phyloP scores from a whole-genome alignment of 495 filamentous ascomycete species.

The Bathelium albidoporum region DNA sequence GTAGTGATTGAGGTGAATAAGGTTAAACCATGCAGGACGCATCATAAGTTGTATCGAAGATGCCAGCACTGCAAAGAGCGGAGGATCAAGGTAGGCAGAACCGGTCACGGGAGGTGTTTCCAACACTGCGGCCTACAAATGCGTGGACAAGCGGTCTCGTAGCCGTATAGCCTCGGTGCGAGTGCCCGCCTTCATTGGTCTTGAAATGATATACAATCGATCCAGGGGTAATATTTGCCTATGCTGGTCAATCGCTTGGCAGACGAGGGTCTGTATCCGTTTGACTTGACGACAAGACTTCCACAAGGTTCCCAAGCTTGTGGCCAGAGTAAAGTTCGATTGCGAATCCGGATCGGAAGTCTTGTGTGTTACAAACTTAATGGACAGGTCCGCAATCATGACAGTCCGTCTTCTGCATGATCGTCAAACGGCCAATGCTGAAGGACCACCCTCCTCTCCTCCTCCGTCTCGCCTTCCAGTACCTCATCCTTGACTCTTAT shows the following conservation, averaged over 20 bases:
- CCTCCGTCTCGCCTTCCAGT: not conserved
- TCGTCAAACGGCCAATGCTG: not conserved
- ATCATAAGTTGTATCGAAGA: not conserved
- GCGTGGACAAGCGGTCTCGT: not conserved
- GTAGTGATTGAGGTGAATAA: not conserved
- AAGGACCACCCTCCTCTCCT: not conserved
- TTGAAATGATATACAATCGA: not conserved
- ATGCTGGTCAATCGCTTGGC: not conserved
- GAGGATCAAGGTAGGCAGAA: not conserved
- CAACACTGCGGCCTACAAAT: not conserved
- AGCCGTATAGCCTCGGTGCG: not conserved
- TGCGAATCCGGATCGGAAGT: not conserved
- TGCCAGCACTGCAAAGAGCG: not conserved
- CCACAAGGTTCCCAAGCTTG: not conserved
- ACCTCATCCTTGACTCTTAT: not conserved
- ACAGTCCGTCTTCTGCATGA: not conserved
- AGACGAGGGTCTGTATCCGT: not conserved
- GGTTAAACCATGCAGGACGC: not conserved
- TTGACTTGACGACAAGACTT: not conserved
- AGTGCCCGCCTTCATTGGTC: not conserved
- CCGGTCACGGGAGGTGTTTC: not conserved
- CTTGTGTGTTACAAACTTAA: not conserved
- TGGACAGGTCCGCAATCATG: not conserved
- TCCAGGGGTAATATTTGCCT: not conserved
- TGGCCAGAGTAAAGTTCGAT: not conserved